Conservation (phyloP, 164 flowering plant genomes). For the Nelumbo lutea region DNA sequence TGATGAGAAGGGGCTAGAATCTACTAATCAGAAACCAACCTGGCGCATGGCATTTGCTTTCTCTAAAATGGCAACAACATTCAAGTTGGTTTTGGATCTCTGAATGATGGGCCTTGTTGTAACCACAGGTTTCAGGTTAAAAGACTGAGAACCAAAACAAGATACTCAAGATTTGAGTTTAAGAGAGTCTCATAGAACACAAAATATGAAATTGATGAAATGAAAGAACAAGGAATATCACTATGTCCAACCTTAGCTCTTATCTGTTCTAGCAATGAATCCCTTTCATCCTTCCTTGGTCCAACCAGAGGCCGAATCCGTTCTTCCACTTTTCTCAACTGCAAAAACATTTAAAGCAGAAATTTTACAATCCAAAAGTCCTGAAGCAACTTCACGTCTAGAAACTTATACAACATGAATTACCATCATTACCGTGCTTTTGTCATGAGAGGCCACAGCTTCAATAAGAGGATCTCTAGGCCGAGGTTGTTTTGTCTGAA, state of each 20-base stretch:
- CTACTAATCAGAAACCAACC: conserved; percentile 31
- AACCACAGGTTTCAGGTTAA: conserved; percentile 79
- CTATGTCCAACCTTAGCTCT: conserved; percentile 59
- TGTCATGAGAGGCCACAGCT: conserved; percentile 81
- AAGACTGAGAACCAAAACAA: conserved; percentile 49
- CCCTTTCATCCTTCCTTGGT: conserved; percentile 60
- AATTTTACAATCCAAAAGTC: background rate
- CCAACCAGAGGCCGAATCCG: conserved; percentile 36
- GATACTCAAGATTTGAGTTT: conserved; percentile 1
- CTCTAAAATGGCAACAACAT: conserved; percentile 92
- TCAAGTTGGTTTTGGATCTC: conserved; percentile 81
- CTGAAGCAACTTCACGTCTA: background rate
- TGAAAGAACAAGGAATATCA: background rate
- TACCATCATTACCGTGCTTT: conserved; percentile 56
- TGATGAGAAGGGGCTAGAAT: conserved; percentile 9
- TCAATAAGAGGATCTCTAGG: conserved; percentile 83
- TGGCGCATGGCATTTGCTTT: conserved; percentile 96
- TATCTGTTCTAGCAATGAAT: conserved; percentile 78
- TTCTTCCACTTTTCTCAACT: conserved; percentile 69
- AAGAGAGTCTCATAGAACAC: background rate
- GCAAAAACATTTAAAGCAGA: conserved; percentile 14
- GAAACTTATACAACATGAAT: background rate
- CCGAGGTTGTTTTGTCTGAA: conserved; percentile 35
- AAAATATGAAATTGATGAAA: too few species aligned
- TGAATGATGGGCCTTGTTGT: conserved; percentile 61